Conservation (phyloP, 129 eudicot species). For the Pseudognaphalium luteoalbum region DNA sequence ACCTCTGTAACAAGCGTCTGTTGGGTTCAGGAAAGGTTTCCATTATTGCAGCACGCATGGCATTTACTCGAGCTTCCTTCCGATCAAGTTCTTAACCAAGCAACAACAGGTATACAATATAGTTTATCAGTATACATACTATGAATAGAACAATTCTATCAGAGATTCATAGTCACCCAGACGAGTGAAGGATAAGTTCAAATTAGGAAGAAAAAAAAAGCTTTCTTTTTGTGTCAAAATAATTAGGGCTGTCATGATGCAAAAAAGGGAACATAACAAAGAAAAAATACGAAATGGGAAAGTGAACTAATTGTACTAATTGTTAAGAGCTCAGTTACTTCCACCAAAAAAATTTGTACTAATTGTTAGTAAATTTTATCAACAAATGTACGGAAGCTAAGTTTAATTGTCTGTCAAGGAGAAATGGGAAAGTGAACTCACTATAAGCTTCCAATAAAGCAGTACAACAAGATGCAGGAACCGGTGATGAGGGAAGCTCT, state of each 20-base stretch:
- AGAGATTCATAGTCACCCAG: background rate
- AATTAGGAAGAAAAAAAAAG: background rate
- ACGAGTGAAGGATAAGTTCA: no score
- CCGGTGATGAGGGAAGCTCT: slow-evolving; percentile 98
- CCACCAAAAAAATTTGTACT: background rate
- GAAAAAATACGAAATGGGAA: background rate
- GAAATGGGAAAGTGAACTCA: slow-evolving; percentile 40
- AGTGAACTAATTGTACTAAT: no score
- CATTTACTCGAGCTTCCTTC: slow-evolving; percentile 83
- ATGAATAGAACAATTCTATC: background rate
- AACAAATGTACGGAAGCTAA: background rate
- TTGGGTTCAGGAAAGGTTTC: slow-evolving; percentile 99
- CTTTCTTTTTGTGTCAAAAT: background rate
- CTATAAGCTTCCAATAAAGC: slow-evolving; percentile 92
- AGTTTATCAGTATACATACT: slow-evolving; percentile 13
- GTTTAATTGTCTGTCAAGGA: background rate
- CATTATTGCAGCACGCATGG: slow-evolving; percentile 79
- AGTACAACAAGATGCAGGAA: slow-evolving; percentile 99
- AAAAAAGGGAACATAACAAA: background rate
- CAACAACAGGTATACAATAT: slow-evolving; percentile 21
- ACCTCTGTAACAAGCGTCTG: slow-evolving; percentile 91
- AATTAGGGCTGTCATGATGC: background rate
- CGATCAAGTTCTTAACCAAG: slow-evolving; percentile 64
- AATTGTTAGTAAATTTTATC: background rate
- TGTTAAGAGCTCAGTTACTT: background rate